phyloP scores from a whole-genome alignment of 495 filamentous ascomycete genomes.

The Penicillium diatomitis region DNA sequence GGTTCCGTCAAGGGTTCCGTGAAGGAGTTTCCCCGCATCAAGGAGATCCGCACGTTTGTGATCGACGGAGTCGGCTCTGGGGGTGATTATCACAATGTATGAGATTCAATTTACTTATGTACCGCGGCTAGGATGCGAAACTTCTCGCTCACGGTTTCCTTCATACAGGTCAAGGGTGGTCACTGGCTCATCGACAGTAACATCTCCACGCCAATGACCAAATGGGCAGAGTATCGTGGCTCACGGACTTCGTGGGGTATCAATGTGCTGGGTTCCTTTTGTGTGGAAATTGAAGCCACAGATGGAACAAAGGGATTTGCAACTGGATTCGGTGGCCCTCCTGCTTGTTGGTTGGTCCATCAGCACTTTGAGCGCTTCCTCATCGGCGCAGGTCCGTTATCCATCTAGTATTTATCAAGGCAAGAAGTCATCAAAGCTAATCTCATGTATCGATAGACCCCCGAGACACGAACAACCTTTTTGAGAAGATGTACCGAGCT shows the following conservation, averaged over 20 bases:
- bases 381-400: slow-evolving; percentile 56
- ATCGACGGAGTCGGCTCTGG: slow-evolving; percentile 80
- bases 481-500: slow-evolving; percentile 91
- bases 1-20: slow-evolving; percentile 26
- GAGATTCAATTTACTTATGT: neutral
- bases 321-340: slow-evolving; percentile 87
- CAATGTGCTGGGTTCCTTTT: slow-evolving; percentile 89
- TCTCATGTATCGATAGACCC: slow-evolving; percentile 45
- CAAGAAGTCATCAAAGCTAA: neutral
- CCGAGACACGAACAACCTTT: slow-evolving; percentile 76
- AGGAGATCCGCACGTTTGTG: slow-evolving; percentile 70
- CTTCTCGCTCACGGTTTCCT: neutral
- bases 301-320: slow-evolving; percentile 89
- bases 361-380: slow-evolving; percentile 89
- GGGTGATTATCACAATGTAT: slow-evolving; percentile 89
- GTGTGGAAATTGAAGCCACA: slow-evolving; percentile 79
- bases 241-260: slow-evolving; percentile 92
- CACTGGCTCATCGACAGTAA: slow-evolving; percentile 89
- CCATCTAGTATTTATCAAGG: neutral
- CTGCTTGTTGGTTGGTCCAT: slow-evolving; percentile 84
- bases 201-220: slow-evolving; percentile 85
- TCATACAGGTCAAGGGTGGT: slow-evolving; percentile 58
- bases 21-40: slow-evolving; percentile 49
- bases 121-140: neutral
- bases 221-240: slow-evolving; percentile 76